Percentiles rank a stretch among this genome's conserved stretches.
Evolutionary conservation across 257 asterid genomes (phyloP).

Genomic region (Handroanthus guayacan): DNA sequence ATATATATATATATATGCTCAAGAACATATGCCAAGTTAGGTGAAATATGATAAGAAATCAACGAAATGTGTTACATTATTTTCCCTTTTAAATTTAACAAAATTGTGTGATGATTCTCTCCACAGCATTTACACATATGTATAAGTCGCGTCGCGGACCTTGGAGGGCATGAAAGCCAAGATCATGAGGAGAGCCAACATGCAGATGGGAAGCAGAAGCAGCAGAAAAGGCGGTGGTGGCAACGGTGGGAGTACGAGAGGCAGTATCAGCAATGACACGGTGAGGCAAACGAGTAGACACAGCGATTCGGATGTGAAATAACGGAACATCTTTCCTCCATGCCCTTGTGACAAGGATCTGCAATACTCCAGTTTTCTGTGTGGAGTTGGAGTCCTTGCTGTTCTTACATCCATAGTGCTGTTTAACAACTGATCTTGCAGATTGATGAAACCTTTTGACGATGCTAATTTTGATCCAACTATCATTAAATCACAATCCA

Average conservation of each 20-base stretch:
- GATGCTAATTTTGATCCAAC: slow-evolving; percentile 29
- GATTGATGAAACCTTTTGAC: slow-evolving; percentile 26
- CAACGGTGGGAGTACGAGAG: slow-evolving; percentile 80
- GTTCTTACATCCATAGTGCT: slow-evolving; percentile 39
- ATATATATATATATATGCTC: neutral
- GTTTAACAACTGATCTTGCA: slow-evolving; percentile 37
- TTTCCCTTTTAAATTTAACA: neutral
- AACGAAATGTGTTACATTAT: slow-evolving; percentile 22
- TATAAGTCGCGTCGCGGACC: slow-evolving; percentile 23
- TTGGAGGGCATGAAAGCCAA: slow-evolving; percentile 77
- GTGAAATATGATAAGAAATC: slow-evolving; percentile 16
- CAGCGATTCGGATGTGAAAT: slow-evolving; percentile 62
- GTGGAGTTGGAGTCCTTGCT: slow-evolving; percentile 7
- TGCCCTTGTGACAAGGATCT: slow-evolving; percentile 38
- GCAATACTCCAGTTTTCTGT: slow-evolving; percentile 30
- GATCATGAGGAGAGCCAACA: slow-evolving; percentile 59
- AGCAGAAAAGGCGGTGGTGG: slow-evolving; percentile 87
- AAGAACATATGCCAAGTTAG: neutral
- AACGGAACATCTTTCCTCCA: slow-evolving; percentile 44
- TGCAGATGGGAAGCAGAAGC: slow-evolving; percentile 69
- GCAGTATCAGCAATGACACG: slow-evolving; percentile 70
- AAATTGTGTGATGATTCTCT: neutral
- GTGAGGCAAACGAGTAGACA: slow-evolving; percentile 62
- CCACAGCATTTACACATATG: slow-evolving; percentile 19
- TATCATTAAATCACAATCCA: no score